Conservation (phyloP, 1,139 yeast species). For the Candida albicans region DNA sequence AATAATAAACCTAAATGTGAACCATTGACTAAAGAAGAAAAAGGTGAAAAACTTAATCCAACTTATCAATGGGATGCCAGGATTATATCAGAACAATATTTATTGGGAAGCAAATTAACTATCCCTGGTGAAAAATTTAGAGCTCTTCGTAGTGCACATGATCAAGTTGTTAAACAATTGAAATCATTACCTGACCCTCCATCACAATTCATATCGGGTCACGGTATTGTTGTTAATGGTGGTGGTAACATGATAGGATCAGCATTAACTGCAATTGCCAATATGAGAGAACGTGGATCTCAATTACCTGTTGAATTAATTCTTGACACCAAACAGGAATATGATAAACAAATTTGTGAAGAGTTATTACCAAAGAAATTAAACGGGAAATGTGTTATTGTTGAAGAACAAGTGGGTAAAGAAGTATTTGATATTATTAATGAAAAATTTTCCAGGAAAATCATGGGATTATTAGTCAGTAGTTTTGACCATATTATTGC, state of each 20-base stretch:
- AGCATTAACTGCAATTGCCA: constrained; percentile 32
- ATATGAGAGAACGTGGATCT: constrained; percentile 35
- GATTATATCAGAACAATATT: constrained; percentile 18
- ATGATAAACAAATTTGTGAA: constrained; percentile 31
- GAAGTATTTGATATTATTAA: constrained; percentile 20
- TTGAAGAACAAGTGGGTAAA: constrained; percentile 28
- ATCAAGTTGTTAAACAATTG: constrained; percentile 23
- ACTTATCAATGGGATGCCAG: constrained; percentile 21
- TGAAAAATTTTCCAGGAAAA: constrained; percentile 30
- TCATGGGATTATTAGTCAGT: constrained; percentile 34
- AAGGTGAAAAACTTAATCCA: constrained; percentile 20
- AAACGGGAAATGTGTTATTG: constrained; percentile 33
- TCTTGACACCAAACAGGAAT: constrained; percentile 26
- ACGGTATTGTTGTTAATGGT: constrained; percentile 38
- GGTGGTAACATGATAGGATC: constrained; percentile 30
- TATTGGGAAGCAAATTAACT: constrained; percentile 13
- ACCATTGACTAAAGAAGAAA: constrained; percentile 22
- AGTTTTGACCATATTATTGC: constrained; percentile 36
- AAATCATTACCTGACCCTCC: constrained; percentile 28
- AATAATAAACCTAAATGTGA: constrained; percentile 24
- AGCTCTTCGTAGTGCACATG: constrained; percentile 27
- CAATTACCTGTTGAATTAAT: constrained; percentile 38
- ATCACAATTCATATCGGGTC: constrained; percentile 25
- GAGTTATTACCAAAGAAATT: constrained; percentile 26
- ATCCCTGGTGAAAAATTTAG: constrained; percentile 20